phyloP scores from a whole-genome alignment of 139 green algal species.

The Coelastrella sp. region DNA sequence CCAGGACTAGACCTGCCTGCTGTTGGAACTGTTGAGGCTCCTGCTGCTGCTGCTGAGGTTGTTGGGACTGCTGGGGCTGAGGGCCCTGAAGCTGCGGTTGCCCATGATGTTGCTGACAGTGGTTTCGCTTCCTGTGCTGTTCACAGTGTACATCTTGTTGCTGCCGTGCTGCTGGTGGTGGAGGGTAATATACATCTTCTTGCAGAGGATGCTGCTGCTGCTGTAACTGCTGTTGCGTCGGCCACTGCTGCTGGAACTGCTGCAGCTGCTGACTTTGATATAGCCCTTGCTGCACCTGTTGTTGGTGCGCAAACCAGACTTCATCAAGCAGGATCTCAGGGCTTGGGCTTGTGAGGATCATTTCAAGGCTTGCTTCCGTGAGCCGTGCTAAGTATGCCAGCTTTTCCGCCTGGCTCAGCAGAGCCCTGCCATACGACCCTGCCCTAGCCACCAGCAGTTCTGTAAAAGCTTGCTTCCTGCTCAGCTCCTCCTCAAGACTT shows the following conservation, averaged over 20 bases:
- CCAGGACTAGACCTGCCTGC: background rate
- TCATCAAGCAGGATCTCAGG: conserved; percentile 5
- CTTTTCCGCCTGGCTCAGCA: background rate
- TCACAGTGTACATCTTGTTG: too few relatives aligned
- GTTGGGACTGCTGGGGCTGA: background rate
- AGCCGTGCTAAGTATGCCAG: background rate
- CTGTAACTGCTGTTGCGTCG: background rate
- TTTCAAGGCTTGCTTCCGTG: background rate
- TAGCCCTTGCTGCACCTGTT: background rate
- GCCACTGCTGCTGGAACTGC: background rate
- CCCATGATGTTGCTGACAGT: background rate
- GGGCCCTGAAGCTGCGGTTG: background rate
- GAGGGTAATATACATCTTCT: background rate
- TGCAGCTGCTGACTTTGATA: background rate
- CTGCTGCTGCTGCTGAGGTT: conserved; percentile 11
- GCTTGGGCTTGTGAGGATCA: background rate
- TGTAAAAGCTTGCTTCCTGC: background rate
- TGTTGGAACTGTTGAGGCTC: background rate
- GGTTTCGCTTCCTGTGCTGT: too few relatives aligned
- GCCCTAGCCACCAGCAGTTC: background rate
- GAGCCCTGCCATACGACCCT: background rate
- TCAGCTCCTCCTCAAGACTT: background rate
- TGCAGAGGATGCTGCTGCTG: background rate
- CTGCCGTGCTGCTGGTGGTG: background rate
- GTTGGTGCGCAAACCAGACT: conserved; percentile 7